Conservation (phyloP, 1,284 basidiomycete species). For the Fistulina hepatica region DNA sequence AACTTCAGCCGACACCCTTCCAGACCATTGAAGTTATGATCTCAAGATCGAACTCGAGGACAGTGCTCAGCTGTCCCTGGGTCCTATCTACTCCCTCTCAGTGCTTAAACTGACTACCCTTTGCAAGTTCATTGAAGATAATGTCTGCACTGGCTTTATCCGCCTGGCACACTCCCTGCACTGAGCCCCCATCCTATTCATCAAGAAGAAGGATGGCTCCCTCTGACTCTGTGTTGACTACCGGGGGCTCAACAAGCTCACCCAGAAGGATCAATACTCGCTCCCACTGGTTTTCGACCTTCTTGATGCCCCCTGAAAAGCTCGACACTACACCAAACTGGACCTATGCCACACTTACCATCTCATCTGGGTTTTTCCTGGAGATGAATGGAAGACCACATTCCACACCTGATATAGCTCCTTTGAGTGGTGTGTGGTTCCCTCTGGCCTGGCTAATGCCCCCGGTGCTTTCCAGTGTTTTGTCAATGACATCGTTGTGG, state of each 20-base stretch:
- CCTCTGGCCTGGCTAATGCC: slow-evolving; percentile 16
- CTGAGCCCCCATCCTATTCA: no score
- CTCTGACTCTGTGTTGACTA: slow-evolving; percentile 26
- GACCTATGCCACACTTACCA: slow-evolving; percentile 18
- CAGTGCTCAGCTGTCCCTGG: no score
- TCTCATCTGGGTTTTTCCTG: slow-evolving; percentile 18
- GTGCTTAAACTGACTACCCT: no score
- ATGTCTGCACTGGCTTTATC: no score
- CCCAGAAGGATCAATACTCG: slow-evolving; percentile 17
- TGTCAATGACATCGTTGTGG: slow-evolving; percentile 11
- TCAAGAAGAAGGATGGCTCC: no score
- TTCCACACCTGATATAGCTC: slow-evolving; percentile 20
- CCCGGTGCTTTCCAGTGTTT: slow-evolving; percentile 9
- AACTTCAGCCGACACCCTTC: no score
- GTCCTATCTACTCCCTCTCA: no score
- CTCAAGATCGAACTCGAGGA: no score
- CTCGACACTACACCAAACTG: slow-evolving; percentile 10
- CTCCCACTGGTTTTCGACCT: slow-evolving; percentile 20
- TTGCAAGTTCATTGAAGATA: no score
- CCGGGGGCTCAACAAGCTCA: slow-evolving; percentile 21
- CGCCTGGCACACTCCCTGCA: no score
- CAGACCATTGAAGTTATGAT: no score
- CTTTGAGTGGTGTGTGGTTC: slow-evolving; percentile 26
- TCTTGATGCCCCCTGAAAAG: slow-evolving; percentile 13
- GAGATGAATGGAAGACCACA: slow-evolving; percentile 24